Percentiles rank a stretch among this genome's conserved stretches.
phyloP scores from a whole-genome alignment of 192 early-diverging fungal genomes.

The Podila minutissima region DNA sequence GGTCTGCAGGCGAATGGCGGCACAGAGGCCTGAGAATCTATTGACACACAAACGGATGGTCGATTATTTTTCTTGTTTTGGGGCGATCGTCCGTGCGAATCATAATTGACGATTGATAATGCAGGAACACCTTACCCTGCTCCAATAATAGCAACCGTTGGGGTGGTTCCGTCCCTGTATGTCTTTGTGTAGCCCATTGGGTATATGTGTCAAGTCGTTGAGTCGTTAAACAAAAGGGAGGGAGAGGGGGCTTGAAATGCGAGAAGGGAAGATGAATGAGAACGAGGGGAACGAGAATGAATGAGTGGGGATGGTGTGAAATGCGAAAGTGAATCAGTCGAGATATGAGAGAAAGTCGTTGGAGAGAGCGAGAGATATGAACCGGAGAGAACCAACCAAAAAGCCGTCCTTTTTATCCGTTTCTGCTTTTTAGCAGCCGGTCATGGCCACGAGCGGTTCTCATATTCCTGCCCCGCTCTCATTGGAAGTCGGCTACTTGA shows the following conservation, averaged over 20 bases:
- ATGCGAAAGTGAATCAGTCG: not conserved
- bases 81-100: too few relatives aligned
- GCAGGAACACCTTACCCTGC: constrained; percentile 42
- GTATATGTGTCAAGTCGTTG: not conserved
- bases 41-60: not conserved
- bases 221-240: not conserved
- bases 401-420: too few relatives aligned
- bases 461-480: too few relatives aligned
- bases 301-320: not conserved
- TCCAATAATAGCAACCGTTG: constrained; percentile 55
- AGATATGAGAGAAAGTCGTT: not conserved
- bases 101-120: not conserved
- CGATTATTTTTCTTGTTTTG: not conserved
- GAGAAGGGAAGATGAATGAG: not conserved
- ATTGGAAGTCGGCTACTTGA: too few relatives aligned
- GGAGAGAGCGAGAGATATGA: too few relatives aligned
- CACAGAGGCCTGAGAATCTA: constrained; percentile 61
- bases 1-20: constrained; percentile 59
- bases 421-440: too few relatives aligned
- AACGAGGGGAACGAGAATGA: not conserved
- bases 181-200: constrained; percentile 45
- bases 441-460: too few relatives aligned
- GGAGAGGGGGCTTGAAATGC: not conserved
- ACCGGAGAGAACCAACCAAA: too few relatives aligned
- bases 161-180: constrained; percentile 44